Conservation (phyloP, 148 eudicot genomes). For the Salicornia ramosissima region DNA sequence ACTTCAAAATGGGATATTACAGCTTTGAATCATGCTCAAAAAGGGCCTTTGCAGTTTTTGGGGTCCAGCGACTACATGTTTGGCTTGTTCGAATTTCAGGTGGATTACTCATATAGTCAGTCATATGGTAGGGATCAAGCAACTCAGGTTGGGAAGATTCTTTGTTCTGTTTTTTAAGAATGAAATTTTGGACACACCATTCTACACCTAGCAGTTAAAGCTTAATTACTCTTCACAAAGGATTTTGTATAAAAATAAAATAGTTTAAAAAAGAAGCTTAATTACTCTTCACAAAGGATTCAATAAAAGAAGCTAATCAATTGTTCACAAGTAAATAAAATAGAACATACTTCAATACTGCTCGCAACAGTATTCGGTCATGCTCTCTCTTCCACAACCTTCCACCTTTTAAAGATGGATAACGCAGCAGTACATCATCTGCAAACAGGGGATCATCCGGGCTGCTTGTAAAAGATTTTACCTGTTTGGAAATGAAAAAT, state of each 20-base stretch:
- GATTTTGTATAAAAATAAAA: no score
- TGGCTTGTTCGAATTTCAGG: not conserved
- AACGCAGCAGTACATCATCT: conserved; percentile 54
- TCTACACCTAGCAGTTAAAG: not conserved
- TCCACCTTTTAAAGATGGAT: conserved; percentile 70
- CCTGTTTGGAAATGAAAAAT: conserved; percentile 30
- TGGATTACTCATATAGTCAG: not conserved
- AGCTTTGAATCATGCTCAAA: not conserved
- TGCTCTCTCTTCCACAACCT: conserved; percentile 80
- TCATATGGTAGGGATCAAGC: not conserved
- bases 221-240: not conserved
- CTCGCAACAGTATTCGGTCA: conserved; percentile 63
- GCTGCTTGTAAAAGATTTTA: conserved; percentile 39
- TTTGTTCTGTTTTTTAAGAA: not conserved
- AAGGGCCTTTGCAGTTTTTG: not conserved
- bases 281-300: not conserved
- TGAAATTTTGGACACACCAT: not conserved
- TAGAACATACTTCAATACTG: conserved; percentile 68
- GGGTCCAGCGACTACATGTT: not conserved
- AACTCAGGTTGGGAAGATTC: not conserved
- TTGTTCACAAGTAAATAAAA: not conserved
- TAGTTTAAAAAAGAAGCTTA: no score
- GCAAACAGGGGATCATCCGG: conserved; percentile 53
- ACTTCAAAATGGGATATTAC: not conserved
- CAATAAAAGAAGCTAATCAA: not conserved